A percentile compares a stretch with the other conserved stretches of the same genome.
These are phyloP conservation scores for Rutstroemia sp. DNA, from an alignment of 2,329 filamentous ascomycete genomes.

Conservation along the genomic window DNA sequence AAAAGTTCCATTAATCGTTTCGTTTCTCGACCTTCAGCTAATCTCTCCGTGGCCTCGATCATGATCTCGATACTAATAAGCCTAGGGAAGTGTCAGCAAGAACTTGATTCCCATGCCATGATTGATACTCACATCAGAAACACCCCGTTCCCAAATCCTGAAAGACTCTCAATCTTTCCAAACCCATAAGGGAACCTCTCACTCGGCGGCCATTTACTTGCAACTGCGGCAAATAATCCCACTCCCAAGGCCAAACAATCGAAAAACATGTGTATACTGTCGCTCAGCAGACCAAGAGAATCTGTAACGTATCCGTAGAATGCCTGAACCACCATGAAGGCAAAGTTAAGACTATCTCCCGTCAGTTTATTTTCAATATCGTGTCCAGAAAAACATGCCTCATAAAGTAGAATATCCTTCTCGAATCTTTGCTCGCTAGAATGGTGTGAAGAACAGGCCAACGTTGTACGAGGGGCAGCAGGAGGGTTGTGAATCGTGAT, in stretches of 20 bases:
- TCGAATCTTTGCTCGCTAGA: slow-evolving; percentile 82
- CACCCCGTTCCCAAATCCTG: slow-evolving; percentile 92
- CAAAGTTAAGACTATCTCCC: slow-evolving; percentile 69
- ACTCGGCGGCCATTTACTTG: slow-evolving; percentile 94
- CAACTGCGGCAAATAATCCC: slow-evolving; percentile 83
- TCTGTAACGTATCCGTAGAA: slow-evolving; percentile 92
- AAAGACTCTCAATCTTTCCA: slow-evolving; percentile 92
- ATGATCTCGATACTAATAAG: slow-evolving; percentile 94
- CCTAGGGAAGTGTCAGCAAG: slow-evolving; percentile 37
- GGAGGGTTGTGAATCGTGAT: slow-evolving; percentile 63
- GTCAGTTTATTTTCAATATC: too few species aligned
- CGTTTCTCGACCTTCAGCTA: slow-evolving; percentile 77
- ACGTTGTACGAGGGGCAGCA: slow-evolving; percentile 62
- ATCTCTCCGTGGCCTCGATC: slow-evolving; percentile 83
- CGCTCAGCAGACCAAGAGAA: slow-evolving; percentile 88
- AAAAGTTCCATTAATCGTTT: slow-evolving; percentile 81
- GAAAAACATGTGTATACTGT: slow-evolving; percentile 99
- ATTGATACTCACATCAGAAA: slow-evolving; percentile 68
- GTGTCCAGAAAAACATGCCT: slow-evolving; percentile 44
- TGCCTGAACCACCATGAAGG: slow-evolving; percentile 90
- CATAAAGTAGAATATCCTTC: slow-evolving; percentile 97
- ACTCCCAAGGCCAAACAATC: slow-evolving; percentile 91
- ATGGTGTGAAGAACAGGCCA: slow-evolving; percentile 81
- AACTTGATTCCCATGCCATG: not conserved
- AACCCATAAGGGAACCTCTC: slow-evolving; percentile 88